phyloP scores from a whole-genome alignment of 768 basidiomycete species.

The Lentinula guzmanii region DNA sequence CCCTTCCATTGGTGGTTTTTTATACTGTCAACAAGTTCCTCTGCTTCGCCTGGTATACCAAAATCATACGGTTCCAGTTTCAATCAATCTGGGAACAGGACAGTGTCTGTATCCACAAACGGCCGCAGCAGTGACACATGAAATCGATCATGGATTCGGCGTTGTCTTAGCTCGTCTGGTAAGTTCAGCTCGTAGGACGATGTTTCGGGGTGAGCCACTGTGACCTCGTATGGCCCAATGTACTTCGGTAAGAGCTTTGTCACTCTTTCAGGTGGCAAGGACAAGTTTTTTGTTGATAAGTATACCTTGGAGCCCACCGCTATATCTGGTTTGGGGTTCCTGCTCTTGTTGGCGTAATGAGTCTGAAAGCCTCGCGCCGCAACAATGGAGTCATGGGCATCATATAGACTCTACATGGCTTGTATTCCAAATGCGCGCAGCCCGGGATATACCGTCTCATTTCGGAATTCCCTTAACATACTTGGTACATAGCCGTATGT shows the following conservation, averaged over 20 bases:
- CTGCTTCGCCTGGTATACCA: constrained; percentile 5
- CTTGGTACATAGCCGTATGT: constrained; percentile 14
- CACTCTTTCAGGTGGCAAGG: constrained; percentile 21
- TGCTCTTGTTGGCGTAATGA: constrained; percentile 14
- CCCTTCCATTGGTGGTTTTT: neutral
- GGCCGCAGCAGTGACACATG: constrained; percentile 16
- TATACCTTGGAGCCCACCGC: constrained; percentile 18
- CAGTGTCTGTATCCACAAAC: constrained; percentile 19
- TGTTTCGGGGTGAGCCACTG: constrained; percentile 2
- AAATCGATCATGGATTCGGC: constrained; percentile 20
- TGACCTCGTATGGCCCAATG: constrained; percentile 21
- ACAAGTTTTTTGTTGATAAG: constrained; percentile 24
- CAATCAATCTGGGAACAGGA: constrained; percentile 18
- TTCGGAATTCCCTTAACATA: neutral
- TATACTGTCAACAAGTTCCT: constrained; percentile 5
- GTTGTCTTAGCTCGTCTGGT: constrained; percentile 11
- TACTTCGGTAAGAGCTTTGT: constrained; percentile 24
- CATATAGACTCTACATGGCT: constrained; percentile 9
- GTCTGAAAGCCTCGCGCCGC: constrained; percentile 14
- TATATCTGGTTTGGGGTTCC: constrained; percentile 6
- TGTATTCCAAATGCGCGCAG: constrained; percentile 13
- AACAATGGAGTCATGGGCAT: constrained; percentile 22
- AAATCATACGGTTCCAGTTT: constrained; percentile 16
- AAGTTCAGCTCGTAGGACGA: constrained; percentile 20
- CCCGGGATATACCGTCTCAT: constrained; percentile 4